Base-by-base conservation (phyloP, 352 stramenopile genomes). In the Phytophthora syringae region DNA sequence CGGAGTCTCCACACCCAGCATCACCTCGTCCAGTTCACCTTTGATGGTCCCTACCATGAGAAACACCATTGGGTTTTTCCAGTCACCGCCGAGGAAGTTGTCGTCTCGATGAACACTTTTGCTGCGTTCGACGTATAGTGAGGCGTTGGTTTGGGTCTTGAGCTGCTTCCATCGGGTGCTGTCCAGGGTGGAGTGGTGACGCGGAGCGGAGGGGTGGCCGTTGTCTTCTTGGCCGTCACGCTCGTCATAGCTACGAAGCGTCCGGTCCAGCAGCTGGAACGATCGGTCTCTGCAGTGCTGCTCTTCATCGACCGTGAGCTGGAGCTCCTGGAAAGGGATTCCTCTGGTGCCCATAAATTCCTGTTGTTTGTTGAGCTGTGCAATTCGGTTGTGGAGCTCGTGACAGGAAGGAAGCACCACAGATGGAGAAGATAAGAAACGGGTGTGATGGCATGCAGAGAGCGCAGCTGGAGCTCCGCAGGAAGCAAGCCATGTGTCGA, bases 161-260 rank as follows among this genome's bases (percentile, higher is more conserved):
- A 74, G 55, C 37, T 74, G 60, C 30, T 74, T 77, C 70, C 70
- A 77, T 13, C 60, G 64, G 1, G 47, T 77, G 16, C 43, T 74
- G 47, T 74, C 59, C 7, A 73, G 45, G 11, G 49, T 66, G 0
- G 56, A 64, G 54, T 77, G 70, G 39, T 66, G 54, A 13, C 15
- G 47, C 9, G 59, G 60, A 9, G 21, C 20, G 13, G 54, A 52
- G 12, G 40, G 16, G 13, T 45, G 52, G 13, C 52, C 52, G 11
- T 47, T 57, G 36, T 73, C 59, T 39, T 60, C 60, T 15, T 64
- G 48, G 5, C 52, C 57, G 30, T 72, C 55, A 9, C 67, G 61
- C 44, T 77, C 53, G 49, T 77, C 68, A 25, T 72, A 76, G 36
- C 44, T 72, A 18, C 69, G 69, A 7, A 77, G 50, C 32, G 69